These are phyloP conservation scores for Luvunga scandens DNA, from an alignment of 345 rosid genomes.

Conservation along the genomic window DNA sequence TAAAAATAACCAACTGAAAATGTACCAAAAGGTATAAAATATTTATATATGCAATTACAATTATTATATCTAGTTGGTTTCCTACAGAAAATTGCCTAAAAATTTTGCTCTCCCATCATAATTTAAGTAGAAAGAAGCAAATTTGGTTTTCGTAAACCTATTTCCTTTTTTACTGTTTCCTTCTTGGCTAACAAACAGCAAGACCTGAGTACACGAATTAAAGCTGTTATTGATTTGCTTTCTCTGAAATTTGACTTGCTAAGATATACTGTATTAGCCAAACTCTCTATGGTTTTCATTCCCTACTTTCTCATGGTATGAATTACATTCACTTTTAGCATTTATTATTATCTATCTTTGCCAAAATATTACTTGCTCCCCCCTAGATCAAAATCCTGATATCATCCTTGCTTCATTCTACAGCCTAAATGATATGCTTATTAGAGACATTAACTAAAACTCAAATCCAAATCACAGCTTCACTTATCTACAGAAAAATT, in stretches of 20 bases:
- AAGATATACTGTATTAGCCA: not conserved
- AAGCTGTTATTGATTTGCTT: not conserved
- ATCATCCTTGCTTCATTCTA: not conserved
- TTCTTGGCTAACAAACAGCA: not conserved
- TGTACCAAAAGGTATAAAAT: not conserved
- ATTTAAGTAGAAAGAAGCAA: not conserved
- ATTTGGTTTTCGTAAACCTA: not conserved
- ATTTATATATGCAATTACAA: not conserved
- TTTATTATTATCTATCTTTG: not conserved
- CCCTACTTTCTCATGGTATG: not conserved
- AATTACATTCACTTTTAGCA: conserved; percentile 5
- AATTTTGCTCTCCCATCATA: not conserved
- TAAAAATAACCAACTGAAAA: not conserved
- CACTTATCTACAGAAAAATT: not conserved
- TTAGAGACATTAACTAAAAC: not conserved
- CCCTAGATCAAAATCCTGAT: not conserved
- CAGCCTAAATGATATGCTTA: not conserved
- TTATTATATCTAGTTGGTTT: not conserved
- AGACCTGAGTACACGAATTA: not conserved
- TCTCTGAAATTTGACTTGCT: not conserved
- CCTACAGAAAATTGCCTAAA: not conserved
- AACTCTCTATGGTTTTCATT: not conserved
- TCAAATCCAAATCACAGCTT: not conserved
- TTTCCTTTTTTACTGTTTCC: not conserved
- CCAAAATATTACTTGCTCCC: not conserved